phyloP scores from a whole-genome alignment of 2,329 filamentous ascomycete genomes.

The Apiospora arundinis region DNA sequence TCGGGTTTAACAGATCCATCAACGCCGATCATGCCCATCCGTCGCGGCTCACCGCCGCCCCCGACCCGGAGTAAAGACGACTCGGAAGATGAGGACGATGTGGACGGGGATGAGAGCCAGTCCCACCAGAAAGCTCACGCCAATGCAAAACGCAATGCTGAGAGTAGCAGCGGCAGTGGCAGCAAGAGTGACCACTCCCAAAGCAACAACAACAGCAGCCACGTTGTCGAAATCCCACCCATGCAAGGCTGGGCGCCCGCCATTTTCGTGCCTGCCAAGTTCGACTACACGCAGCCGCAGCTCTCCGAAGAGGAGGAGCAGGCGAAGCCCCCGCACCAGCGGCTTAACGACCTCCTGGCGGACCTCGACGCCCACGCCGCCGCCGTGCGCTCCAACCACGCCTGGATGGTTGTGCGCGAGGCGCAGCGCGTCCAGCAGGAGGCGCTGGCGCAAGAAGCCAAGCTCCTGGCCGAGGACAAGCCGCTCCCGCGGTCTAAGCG shows the following conservation, averaged over 20 bases:
- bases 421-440: conserved; percentile 20
- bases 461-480: background rate
- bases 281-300: conserved; percentile 23
- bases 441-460: background rate
- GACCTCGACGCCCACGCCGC: conserved; percentile 24
- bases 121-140: background rate
- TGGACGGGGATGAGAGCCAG: background rate
- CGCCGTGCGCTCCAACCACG: conserved; percentile 24
- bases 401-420: conserved; percentile 21
- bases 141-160: background rate
- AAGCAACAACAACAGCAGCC: background rate
- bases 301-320: background rate
- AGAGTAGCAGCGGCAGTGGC: background rate
- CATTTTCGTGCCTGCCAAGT: conserved; percentile 26
- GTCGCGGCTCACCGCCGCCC: background rate
- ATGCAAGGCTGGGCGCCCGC: conserved; percentile 22
- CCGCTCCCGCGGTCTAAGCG: conserved; percentile 21
- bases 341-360: conserved; percentile 18
- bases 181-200: background rate
- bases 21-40: background rate
- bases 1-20: background rate
- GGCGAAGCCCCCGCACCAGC: background rate
- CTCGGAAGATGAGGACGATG: background rate
- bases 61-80: conserved; percentile 8
- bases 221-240: conserved; percentile 8